Evolutionary conservation across 2,329 filamentous ascomycete genomes (phyloP), one percentile per base, ranked within the genome.

Genomic region (Calycina herbarum): DNA sequence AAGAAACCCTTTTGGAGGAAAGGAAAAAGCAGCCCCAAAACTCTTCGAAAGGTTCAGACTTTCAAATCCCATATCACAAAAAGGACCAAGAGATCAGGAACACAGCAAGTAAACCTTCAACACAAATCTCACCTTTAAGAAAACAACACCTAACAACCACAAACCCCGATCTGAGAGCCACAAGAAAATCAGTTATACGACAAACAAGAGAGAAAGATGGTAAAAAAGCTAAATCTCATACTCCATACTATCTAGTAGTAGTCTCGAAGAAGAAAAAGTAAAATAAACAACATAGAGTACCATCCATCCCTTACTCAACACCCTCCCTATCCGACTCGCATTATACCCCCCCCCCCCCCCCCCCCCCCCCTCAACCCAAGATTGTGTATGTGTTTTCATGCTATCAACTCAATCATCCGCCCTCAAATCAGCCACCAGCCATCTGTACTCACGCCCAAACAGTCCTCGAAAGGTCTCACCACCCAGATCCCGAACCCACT

Each of bases 201-300:
- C 8, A 38, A 38, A 38, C 5, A 38, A 38, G 35, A 38, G 10
- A 13, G 10, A 13, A 38, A 38, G 35, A 38, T 11, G 11, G 38
- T 40, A 40, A 40, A 24, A 24, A 51, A 10, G 48, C 48, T 51
- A 54, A 54, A 54, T 54, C 48, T 54, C 48, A 27, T 54, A 54
- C 48, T 54, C 20, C 48, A 54, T 54, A 54, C 48, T 54, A 54
- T 54, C 48, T 54, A 54, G 48, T 54, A 24, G n/a, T 54, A 24
- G 8, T 54, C 20, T 54, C 48, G 45, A 24, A 24, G n/a, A 54
- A 54, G 24, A 54, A 54, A 54, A 54, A 54, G 48, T 54, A 54
- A 54, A 54, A 54, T 27, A 54, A 54, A 54, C 48, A 54, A 54
- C 48, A 54, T 54, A 51, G 45, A 51, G 45, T 45, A n/a, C 42